Evolutionary conservation across 495 filamentous ascomycete species (phyloP).

Genomic region (Daldinia grandis): DNA sequence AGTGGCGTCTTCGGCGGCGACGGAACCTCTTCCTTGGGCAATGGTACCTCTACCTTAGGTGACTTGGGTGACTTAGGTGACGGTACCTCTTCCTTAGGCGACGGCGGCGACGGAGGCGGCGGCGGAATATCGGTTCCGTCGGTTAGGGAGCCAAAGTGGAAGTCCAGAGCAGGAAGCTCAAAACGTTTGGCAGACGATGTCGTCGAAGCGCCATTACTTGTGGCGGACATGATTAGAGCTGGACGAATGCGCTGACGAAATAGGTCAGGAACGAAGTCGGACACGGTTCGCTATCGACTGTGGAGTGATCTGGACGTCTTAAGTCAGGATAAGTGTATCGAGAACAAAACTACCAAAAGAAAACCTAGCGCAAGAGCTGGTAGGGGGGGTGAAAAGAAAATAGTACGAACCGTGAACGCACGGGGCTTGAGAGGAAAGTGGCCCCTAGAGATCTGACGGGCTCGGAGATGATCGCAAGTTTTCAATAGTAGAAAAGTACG

Average conservation of each 20-base stretch:
- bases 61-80: conserved; percentile 28
- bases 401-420: conserved; percentile 32
- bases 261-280: conserved; percentile 21
- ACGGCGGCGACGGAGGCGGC: conserved; percentile 57
- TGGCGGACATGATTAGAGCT: conserved; percentile 34
- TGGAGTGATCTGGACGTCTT: conserved; percentile 14
- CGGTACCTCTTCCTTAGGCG: conserved; percentile 45
- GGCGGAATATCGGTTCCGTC: conserved; percentile 67
- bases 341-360: conserved; percentile 24
- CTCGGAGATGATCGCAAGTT: conserved; percentile 24
- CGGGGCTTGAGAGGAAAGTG: conserved; percentile 27
- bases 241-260: conserved; percentile 11
- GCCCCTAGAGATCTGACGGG: conserved; percentile 32
- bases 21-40: conserved; percentile 56
- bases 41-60: conserved; percentile 49
- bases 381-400: conserved; percentile 16
- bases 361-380: conserved; percentile 25
- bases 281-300: conserved; percentile 24
- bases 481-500: conserved; percentile 7
- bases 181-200: conserved; percentile 53
- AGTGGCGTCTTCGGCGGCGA: conserved; percentile 48
- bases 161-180: conserved; percentile 61
- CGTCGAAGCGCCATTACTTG: conserved; percentile 34
- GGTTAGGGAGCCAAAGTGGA: conserved; percentile 62
- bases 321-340: conserved; percentile 21